Percentiles rank a stretch among this genome's conserved stretches.
phyloP scores from a whole-genome alignment of 306 rosid genomes.

The Amphicarpaea edgeworthii region DNA sequence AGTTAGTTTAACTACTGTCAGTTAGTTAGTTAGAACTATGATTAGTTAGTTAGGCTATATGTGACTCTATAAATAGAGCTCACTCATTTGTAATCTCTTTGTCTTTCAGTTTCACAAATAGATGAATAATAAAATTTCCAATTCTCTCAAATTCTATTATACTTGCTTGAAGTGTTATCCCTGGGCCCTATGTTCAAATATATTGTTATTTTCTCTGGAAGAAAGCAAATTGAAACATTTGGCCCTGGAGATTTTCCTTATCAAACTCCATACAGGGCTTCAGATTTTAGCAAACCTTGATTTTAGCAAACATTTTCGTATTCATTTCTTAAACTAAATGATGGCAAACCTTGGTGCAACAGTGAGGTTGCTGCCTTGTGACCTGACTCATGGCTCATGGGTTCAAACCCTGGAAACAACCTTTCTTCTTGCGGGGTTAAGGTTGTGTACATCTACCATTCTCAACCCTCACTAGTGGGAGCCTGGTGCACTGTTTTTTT shows the following conservation, averaged over 20 bases:
- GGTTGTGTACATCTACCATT: background rate
- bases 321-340: background rate
- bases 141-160: too few species aligned
- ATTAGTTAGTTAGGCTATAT: too few species aligned
- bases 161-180: background rate
- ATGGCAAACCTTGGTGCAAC: background rate
- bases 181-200: conserved; percentile 15
- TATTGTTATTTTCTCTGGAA: conserved; percentile 9
- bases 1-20: too few species aligned
- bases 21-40: too few species aligned
- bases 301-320: background rate
- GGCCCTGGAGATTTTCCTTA: conserved; percentile 33
- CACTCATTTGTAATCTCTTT: too few species aligned
- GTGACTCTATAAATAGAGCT: too few species aligned
- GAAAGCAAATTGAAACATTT: conserved; percentile 28
- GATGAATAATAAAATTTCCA: too few species aligned
- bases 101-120: too few species aligned
- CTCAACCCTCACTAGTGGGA: background rate
- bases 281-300: conserved; percentile 9
- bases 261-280: conserved; percentile 20
- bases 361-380: background rate
- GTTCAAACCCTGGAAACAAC: background rate
- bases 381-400: background rate
- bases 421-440: background rate
- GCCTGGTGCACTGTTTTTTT: background rate